These are phyloP conservation scores for Eragrostis curvula DNA, from an alignment of 176 grass and related monocot genomes.

Conservation along the genomic window DNA sequence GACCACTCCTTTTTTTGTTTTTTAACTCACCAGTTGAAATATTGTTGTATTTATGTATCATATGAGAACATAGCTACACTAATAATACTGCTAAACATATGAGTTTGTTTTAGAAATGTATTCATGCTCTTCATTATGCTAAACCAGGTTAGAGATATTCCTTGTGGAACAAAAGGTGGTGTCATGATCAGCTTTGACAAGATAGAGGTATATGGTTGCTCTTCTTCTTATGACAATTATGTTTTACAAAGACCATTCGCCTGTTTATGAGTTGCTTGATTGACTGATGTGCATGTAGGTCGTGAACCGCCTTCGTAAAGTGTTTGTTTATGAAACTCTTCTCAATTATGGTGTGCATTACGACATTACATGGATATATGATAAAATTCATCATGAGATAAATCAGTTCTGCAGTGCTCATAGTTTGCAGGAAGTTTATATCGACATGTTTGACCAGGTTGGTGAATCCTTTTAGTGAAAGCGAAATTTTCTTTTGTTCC, in stretches of 20 bases:
- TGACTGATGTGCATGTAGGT: slow-evolving; percentile 53
- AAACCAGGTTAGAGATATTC: slow-evolving; percentile 93
- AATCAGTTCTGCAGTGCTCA: slow-evolving; percentile 99
- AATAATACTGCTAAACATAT: background rate
- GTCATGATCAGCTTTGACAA: slow-evolving; percentile 99
- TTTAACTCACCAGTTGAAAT: too few species aligned
- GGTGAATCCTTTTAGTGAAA: slow-evolving; percentile 32
- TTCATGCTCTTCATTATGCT: slow-evolving; percentile 11
- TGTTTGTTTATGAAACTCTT: slow-evolving; percentile 84
- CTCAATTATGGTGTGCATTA: slow-evolving; percentile 96
- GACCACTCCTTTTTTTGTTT: too few species aligned
- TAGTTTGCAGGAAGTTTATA: slow-evolving; percentile 96
- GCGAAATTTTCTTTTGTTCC: background rate
- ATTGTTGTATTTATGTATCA: slow-evolving; percentile 34
- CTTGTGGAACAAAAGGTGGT: slow-evolving; percentile 99
- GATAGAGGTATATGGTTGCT: slow-evolving; percentile 78
- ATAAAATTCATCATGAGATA: slow-evolving; percentile 99
- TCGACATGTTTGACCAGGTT: slow-evolving; percentile 99
- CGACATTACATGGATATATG: slow-evolving; percentile 99
- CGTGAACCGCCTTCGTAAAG: slow-evolving; percentile 92
- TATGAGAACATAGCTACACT: too few species aligned
- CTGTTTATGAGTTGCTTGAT: slow-evolving; percentile 28
- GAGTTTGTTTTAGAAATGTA: slow-evolving; percentile 3
- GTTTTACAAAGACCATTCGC: slow-evolving; percentile 9
- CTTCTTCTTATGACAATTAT: slow-evolving; percentile 23